These are phyloP conservation scores for Lactarius tabidus DNA, from an alignment of 768 basidiomycete genomes.

Conservation along the genomic window DNA sequence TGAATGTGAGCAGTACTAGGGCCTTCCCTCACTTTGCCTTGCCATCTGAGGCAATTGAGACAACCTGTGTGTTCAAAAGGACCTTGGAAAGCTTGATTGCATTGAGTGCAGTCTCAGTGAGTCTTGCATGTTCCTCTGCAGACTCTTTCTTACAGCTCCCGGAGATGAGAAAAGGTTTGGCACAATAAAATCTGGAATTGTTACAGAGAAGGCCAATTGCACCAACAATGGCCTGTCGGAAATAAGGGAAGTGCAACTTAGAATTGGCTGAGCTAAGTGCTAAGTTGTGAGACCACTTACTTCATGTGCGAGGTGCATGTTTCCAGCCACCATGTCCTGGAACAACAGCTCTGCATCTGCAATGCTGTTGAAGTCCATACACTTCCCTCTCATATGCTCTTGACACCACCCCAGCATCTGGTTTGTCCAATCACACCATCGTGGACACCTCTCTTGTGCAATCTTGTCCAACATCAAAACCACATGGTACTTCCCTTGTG, in stretches of 20 bases:
- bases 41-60: constrained; percentile 1
- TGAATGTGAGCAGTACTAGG: background rate
- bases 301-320: background rate
- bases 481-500: background rate
- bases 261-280: no score
- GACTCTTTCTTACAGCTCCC: constrained; percentile 5
- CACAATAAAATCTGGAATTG: constrained; percentile 5
- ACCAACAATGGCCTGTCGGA: constrained; percentile 13
- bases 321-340: background rate
- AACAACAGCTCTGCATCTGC: background rate
- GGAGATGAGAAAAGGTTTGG: background rate
- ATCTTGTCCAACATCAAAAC: constrained; percentile 11
- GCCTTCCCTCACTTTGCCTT: background rate
- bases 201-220: background rate
- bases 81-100: background rate
- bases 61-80: background rate
- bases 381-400: background rate
- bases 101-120: background rate
- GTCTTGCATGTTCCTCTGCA: background rate
- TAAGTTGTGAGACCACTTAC: background rate
- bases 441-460: background rate
- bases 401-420: constrained; percentile 7
- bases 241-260: background rate
- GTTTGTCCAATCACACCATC: constrained; percentile 7
- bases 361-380: background rate